A percentile compares a stretch with the other conserved stretches of the same genome.
phyloP scores from a whole-genome alignment of 805 yeast species.

The Yarrowia sp. region DNA sequence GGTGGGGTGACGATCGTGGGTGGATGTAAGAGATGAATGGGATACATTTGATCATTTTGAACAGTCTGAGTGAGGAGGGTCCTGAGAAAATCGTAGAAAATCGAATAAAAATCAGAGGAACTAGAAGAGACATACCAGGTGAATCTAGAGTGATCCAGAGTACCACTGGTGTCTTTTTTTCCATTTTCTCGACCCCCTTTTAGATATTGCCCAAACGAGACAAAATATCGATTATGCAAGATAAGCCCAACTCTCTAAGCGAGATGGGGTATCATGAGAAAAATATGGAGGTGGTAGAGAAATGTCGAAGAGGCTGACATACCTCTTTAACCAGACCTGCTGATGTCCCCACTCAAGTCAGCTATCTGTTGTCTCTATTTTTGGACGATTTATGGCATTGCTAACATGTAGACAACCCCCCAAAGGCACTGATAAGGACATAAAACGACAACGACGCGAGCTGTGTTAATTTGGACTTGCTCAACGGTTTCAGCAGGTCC shows the following conservation, averaged over 20 bases:
- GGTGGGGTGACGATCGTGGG: background rate
- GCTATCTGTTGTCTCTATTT: too few species aligned
- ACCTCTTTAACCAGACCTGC: too few species aligned
- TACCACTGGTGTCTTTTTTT: too few species aligned
- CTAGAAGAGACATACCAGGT: background rate
- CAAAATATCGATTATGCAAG: conserved; percentile 19
- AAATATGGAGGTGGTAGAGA: background rate
- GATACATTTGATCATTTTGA: background rate
- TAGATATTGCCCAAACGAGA: background rate
- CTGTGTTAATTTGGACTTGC: background rate
- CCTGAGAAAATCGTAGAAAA: background rate
- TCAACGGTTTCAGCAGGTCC: background rate
- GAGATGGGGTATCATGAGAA: background rate
- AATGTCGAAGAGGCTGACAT: too few species aligned
- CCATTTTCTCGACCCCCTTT: background rate
- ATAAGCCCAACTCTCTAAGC: conserved; percentile 6
- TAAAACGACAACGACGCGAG: background rate
- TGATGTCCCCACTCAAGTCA: too few species aligned
- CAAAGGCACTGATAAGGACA: background rate
- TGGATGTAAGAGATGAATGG: background rate
- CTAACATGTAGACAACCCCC: background rate
- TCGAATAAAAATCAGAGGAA: background rate
- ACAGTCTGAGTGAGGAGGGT: background rate
- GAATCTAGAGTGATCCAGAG: too few species aligned
- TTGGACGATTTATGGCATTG: too few species aligned